A percentile compares a stretch with the other conserved stretches of the same genome.
Evolutionary conservation across 129 eudicot genomes (phyloP).

Genomic region (Deinandra increscens): DNA sequence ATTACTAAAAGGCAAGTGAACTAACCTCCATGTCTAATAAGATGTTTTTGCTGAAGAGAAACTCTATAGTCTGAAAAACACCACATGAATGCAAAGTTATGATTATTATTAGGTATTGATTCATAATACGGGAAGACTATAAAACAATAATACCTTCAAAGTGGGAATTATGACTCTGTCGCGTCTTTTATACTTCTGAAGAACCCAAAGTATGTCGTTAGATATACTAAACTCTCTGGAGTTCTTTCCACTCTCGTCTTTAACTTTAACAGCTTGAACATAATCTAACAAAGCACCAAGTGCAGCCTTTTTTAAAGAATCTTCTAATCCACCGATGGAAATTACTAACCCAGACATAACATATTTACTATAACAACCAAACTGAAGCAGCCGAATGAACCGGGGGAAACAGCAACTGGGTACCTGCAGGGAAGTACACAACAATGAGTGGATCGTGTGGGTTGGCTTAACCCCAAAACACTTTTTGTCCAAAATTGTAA

Average conservation of each 20-base stretch:
- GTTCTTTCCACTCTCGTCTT: conserved; percentile 25
- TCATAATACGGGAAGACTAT: background rate
- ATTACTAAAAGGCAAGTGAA: conserved; percentile 16
- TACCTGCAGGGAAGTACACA: conserved; percentile 48
- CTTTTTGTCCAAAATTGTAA: background rate
- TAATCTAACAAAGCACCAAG: conserved; percentile 75
- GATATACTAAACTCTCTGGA: conserved; percentile 50
- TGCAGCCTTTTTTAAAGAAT: conserved; percentile 75
- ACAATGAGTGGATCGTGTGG: background rate
- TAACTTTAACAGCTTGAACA: conserved; percentile 46
- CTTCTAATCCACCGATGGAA: conserved; percentile 93
- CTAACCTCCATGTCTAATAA: conserved; percentile 90
- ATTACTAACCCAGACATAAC: conserved; percentile 80
- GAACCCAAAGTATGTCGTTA: conserved; percentile 78
- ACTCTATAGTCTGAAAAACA: conserved; percentile 78
- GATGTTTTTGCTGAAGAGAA: conserved; percentile 72
- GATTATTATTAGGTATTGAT: background rate
- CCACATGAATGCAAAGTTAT: background rate
- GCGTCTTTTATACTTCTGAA: conserved; percentile 67
- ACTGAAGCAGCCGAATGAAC: conserved; percentile 57
- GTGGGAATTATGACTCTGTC: conserved; percentile 85
- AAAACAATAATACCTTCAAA: conserved; percentile 61
- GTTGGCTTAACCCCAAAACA: background rate
- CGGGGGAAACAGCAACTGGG: conserved; percentile 84
- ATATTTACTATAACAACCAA: conserved; percentile 71